phyloP scores from a whole-genome alignment of 306 rosid species.

The Malus domestica region DNA sequence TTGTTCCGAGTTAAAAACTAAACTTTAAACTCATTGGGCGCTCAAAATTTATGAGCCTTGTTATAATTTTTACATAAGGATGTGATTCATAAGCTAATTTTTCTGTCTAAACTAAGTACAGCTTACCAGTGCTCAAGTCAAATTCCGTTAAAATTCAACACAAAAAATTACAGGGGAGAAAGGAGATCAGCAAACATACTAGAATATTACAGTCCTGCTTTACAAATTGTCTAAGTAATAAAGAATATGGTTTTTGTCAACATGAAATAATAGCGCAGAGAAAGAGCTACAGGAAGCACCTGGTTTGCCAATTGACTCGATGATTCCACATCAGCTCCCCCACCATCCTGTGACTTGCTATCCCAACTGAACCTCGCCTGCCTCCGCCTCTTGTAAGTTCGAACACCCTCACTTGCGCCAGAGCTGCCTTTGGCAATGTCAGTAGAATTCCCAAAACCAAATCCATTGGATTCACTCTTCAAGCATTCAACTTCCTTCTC shows the following conservation, averaged over 20 bases:
- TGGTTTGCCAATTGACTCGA: slow-evolving; percentile 33
- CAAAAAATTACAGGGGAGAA: background rate
- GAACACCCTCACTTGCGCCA: slow-evolving; percentile 29
- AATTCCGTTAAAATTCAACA: background rate
- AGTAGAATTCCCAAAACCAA: slow-evolving; percentile 14
- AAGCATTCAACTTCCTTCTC: slow-evolving; percentile 22
- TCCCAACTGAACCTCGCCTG: slow-evolving; percentile 34
- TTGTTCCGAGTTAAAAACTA: background rate
- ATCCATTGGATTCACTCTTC: slow-evolving; percentile 30
- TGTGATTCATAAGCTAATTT: background rate
- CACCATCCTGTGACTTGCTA: slow-evolving; percentile 34
- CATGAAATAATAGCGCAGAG: background rate
- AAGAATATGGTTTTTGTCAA: background rate
- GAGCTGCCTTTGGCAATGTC: slow-evolving; percentile 32
- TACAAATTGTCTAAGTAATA: background rate
- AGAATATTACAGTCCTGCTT: background rate
- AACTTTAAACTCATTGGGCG: background rate
- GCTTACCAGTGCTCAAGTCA: background rate
- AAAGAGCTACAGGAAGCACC: slow-evolving; percentile 29
- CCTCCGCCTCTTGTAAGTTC: slow-evolving; percentile 87
- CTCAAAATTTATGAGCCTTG: background rate
- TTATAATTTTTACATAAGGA: background rate
- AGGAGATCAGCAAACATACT: background rate
- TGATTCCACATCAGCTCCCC: slow-evolving; percentile 30
- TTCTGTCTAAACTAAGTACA: background rate